Percentiles rank a stretch among this genome's conserved stretches.
These are phyloP conservation scores for Verbena officinalis DNA, from an alignment of 257 asterid species.

Conservation along the genomic window DNA sequence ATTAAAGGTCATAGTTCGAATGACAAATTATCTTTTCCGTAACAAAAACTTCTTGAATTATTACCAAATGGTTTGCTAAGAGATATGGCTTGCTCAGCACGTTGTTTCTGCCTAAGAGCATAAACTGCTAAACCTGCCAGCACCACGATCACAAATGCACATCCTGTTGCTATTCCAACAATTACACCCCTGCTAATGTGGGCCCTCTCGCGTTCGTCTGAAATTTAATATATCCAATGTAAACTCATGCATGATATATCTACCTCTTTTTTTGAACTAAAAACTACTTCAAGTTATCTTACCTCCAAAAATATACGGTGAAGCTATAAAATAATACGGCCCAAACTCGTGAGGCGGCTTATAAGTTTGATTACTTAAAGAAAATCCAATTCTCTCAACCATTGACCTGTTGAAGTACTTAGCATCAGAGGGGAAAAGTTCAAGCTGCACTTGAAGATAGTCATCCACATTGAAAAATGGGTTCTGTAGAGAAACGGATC, in stretches of 20 bases:
- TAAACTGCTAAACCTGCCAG: slow-evolving; percentile 67
- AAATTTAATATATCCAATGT: slow-evolving; percentile 15
- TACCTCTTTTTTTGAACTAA: neutral
- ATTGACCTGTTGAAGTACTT: slow-evolving; percentile 72
- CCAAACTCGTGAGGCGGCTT: slow-evolving; percentile 93
- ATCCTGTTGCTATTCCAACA: slow-evolving; percentile 72
- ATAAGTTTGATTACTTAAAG: slow-evolving; percentile 84
- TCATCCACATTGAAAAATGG: slow-evolving; percentile 85
- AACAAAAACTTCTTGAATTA: neutral
- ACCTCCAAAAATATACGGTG: slow-evolving; percentile 74
- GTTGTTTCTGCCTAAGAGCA: slow-evolving; percentile 72
- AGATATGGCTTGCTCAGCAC: slow-evolving; percentile 87
- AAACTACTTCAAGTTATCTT: slow-evolving; percentile 2
- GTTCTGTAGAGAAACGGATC: slow-evolving; percentile 78
- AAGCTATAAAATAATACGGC: slow-evolving; percentile 84
- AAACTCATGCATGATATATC: neutral
- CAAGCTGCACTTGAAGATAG: slow-evolving; percentile 85
- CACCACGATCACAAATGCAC: slow-evolving; percentile 59
- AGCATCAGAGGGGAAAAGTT: slow-evolving; percentile 66
- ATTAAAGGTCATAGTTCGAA: too few relatives aligned
- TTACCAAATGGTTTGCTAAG: slow-evolving; percentile 87
- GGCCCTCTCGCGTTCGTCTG: slow-evolving; percentile 51
- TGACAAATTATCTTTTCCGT: too few relatives aligned
- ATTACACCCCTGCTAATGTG: slow-evolving; percentile 53
- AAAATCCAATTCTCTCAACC: slow-evolving; percentile 78